Conservation (phyloP, 2,329 filamentous ascomycete genomes). For the Aspergillus ustus region DNA sequence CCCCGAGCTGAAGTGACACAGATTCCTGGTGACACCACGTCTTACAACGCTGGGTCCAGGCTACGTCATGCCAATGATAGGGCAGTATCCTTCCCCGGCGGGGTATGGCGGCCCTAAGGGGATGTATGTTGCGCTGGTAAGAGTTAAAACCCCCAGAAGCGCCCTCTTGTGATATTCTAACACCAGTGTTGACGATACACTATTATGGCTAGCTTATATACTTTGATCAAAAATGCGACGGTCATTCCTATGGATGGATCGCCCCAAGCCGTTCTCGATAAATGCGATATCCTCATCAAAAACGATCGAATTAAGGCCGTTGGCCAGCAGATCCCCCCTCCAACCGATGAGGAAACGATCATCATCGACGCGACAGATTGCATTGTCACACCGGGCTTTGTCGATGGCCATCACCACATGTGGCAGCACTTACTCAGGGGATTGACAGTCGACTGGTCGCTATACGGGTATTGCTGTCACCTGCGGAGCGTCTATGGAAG, state of each 20-base stretch:
- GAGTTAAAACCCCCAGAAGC: not conserved
- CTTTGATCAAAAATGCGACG: not conserved
- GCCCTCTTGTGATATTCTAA: not conserved
- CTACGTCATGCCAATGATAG: not conserved
- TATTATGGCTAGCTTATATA: not conserved
- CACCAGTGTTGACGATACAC: not conserved
- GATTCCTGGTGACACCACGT: not conserved
- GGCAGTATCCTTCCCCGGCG: too few relatives aligned
- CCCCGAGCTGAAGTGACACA: not conserved
- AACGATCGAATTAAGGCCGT: conserved; percentile 15
- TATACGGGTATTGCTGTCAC: conserved; percentile 9
- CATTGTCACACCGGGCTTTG: conserved; percentile 24
- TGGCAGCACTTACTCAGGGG: conserved; percentile 14
- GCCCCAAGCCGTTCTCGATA: not conserved
- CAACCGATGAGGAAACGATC: not conserved
- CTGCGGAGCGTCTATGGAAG: conserved; percentile 11
- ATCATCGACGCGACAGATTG: not conserved
- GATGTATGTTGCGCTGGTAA: not conserved
- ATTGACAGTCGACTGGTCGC: conserved; percentile 11
- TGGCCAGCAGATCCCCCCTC: not conserved
- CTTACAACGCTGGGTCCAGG: not conserved
- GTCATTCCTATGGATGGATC: not conserved
- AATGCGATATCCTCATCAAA: conserved; percentile 18
- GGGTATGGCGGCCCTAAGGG: not conserved
- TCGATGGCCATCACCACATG: conserved; percentile 23